Evolutionary conservation across 2,329 filamentous ascomycete genomes (phyloP).

Genomic region (Ascochyta koolunga): DNA sequence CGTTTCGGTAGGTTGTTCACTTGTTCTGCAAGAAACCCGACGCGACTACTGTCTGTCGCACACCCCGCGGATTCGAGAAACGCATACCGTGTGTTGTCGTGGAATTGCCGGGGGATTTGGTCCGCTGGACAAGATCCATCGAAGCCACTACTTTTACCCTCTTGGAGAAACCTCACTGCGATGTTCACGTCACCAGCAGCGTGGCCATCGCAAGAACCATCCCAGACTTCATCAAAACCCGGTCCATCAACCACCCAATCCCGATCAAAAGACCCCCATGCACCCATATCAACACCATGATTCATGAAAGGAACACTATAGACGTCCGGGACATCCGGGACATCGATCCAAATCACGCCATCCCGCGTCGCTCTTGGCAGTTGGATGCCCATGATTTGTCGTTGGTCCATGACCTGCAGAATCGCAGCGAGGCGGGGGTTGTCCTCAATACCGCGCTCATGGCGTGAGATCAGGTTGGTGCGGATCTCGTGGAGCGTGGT

Average conservation of each 20-base stretch:
- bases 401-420: not conserved
- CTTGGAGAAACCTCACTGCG: not conserved
- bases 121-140: too few relatives aligned
- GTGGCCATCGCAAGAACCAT: too few relatives aligned
- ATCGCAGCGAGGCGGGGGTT: not conserved
- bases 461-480: not conserved
- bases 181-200: not conserved
- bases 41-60: too few relatives aligned
- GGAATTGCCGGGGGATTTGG: too few relatives aligned
- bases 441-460: not conserved
- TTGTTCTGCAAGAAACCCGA: too few relatives aligned
- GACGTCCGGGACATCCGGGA: not conserved
- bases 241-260: too few relatives aligned
- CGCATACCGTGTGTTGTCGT: too few relatives aligned
- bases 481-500: not conserved
- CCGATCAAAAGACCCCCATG: not conserved
- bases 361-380: not conserved
- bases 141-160: too few relatives aligned
- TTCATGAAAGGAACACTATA: not conserved
- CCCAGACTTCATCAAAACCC: not conserved
- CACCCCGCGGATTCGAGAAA: too few relatives aligned
- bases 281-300: not conserved
- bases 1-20: too few relatives aligned
- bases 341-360: not conserved
- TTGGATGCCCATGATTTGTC: not conserved